Evolutionary conservation across 129 eudicot genomes (phyloP).

Genomic region (Kitagawia praeruptora): DNA sequence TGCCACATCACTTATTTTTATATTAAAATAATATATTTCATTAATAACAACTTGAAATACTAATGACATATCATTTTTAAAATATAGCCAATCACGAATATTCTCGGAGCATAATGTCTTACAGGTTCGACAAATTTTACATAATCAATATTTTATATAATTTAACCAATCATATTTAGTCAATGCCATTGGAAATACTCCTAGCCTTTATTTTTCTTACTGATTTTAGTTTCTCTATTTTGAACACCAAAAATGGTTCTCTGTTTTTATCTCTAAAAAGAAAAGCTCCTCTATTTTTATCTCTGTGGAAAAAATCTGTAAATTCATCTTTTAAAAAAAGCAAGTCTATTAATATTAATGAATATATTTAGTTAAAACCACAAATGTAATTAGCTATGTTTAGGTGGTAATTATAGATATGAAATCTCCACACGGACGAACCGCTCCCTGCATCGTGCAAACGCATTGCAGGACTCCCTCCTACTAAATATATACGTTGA

Average conservation of each 20-base stretch:
- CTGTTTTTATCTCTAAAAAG: neutral
- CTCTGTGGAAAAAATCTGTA: neutral
- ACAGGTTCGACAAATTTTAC: too few relatives aligned
- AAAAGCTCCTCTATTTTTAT: neutral
- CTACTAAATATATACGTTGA: neutral
- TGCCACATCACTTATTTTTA: too few relatives aligned
- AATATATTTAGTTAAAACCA: neutral
- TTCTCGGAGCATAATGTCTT: too few relatives aligned
- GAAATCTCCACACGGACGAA: neutral
- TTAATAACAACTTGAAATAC: too few relatives aligned
- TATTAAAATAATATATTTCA: too few relatives aligned
- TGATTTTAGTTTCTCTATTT: neutral
- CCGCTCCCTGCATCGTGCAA: constrained; percentile 5
- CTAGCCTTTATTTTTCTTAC: neutral
- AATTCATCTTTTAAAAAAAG: neutral
- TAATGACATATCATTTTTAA: too few relatives aligned
- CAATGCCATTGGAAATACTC: too few relatives aligned
- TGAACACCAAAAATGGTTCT: neutral
- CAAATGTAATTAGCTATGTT: neutral
- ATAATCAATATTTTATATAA: too few relatives aligned
- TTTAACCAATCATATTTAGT: too few relatives aligned
- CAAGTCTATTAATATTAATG: neutral
- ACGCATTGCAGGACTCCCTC: neutral
- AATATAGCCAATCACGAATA: too few relatives aligned
- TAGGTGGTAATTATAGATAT: neutral